A percentile compares a stretch with the other conserved stretches of the same genome.
These are phyloP conservation scores for Ustilago nuda DNA, from an alignment of 1,284 basidiomycete species.

Conservation along the genomic window DNA sequence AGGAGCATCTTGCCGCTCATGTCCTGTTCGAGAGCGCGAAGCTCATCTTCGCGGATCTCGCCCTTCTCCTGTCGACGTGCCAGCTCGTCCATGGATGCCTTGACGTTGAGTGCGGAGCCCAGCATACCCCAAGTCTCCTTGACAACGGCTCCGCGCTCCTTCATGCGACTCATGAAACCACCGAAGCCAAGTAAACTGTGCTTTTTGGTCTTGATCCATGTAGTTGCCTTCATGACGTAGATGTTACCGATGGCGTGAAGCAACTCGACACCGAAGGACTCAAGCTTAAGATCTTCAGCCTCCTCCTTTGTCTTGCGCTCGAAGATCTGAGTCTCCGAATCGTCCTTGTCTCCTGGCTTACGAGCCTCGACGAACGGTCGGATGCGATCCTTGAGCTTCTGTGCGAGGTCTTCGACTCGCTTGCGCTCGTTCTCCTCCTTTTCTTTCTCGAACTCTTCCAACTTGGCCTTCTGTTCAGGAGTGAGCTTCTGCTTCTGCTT, in stretches of 20 bases:
- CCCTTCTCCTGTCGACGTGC: constrained; percentile 88
- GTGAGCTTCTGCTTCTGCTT: constrained; percentile 74
- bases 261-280: constrained; percentile 97
- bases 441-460: constrained; percentile 68
- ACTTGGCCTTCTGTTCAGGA: constrained; percentile 77
- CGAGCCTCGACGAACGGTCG: constrained; percentile 74
- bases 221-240: constrained; percentile 92
- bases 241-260: constrained; percentile 73
- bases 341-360: constrained; percentile 84
- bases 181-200: constrained; percentile 84
- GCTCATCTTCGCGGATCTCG: constrained; percentile 79
- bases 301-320: constrained; percentile 83
- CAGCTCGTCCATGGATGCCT: constrained; percentile 81
- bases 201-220: constrained; percentile 80
- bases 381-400: constrained; percentile 68
- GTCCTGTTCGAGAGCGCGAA: constrained; percentile 87
- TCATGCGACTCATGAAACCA: constrained; percentile 92
- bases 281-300: constrained; percentile 95
- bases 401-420: constrained; percentile 62
- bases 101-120: constrained; percentile 74
- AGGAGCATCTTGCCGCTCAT: constrained; percentile 82
- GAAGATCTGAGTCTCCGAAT: constrained; percentile 77
- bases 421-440: constrained; percentile 67
- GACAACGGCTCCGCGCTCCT: constrained; percentile 87
- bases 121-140: constrained; percentile 70